Evolutionary conservation across 1,284 basidiomycete genomes (phyloP).

Genomic region (Trametes pubescens): DNA sequence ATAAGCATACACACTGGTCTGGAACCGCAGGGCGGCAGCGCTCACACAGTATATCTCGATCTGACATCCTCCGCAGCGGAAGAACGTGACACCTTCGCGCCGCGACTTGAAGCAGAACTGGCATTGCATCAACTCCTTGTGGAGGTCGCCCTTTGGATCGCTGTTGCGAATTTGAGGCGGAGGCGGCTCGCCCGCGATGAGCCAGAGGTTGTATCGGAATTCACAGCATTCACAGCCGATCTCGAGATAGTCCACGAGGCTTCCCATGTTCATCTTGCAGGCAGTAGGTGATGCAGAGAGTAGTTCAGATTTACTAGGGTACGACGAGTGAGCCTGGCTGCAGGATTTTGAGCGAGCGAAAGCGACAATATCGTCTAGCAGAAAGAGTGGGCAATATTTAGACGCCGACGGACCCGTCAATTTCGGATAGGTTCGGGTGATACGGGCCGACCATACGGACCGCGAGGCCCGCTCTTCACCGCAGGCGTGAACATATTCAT

Average conservation of each 20-base stretch:
- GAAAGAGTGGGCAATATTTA: no score
- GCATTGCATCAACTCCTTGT: constrained; percentile 32
- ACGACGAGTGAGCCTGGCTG: no score
- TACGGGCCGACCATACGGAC: no score
- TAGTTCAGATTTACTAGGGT: no score
- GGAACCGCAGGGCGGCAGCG: not conserved
- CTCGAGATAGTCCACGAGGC: constrained; percentile 19
- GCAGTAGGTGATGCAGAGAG: no score
- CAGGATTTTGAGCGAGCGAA: no score
- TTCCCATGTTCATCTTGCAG: constrained; percentile 15
- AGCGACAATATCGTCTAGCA: no score
- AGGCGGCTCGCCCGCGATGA: constrained; percentile 23
- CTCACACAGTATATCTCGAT: constrained; percentile 37
- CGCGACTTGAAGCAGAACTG: constrained; percentile 33
- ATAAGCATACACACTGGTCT: not conserved
- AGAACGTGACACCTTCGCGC: constrained; percentile 27
- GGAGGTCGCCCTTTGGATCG: constrained; percentile 25
- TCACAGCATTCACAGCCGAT: constrained; percentile 27
- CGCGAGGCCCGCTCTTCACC: no score
- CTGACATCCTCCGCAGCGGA: constrained; percentile 31
- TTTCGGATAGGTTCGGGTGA: no score
- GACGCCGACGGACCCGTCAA: no score
- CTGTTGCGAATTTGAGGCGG: constrained; percentile 19
- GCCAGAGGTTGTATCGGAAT: constrained; percentile 22
- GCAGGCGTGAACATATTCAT: no score